Conservation (phyloP, 257 asterid genomes). For the Datura wrightii region DNA sequence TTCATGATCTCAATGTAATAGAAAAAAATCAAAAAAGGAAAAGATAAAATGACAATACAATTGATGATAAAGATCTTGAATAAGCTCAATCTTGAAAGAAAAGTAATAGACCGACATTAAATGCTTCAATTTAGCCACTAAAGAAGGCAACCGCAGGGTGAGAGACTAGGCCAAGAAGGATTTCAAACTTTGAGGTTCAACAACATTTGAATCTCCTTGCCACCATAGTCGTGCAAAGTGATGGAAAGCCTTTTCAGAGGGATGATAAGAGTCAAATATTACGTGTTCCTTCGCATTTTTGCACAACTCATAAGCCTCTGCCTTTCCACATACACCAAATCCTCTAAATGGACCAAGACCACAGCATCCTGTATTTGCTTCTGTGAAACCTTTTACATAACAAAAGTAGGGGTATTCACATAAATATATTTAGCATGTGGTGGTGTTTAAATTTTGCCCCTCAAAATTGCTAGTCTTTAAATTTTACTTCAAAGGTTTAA, state of each 20-base stretch:
- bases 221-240: slow-evolving; percentile 22
- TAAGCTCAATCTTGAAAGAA: background rate
- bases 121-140: background rate
- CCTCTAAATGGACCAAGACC: slow-evolving; percentile 22
- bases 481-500: too few relatives aligned
- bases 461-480: too few relatives aligned
- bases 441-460: too few relatives aligned
- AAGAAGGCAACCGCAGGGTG: background rate
- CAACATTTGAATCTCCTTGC: background rate
- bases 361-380: slow-evolving; percentile 15
- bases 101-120: too few relatives aligned
- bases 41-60: background rate
- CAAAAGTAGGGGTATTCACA: too few relatives aligned
- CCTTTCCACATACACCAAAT: background rate
- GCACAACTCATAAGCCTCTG: slow-evolving; percentile 19
- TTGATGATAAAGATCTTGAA: background rate
- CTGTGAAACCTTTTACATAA: slow-evolving; percentile 2
- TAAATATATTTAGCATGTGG: too few relatives aligned
- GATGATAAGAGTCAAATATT: slow-evolving; percentile 20
- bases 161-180: background rate
- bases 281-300: slow-evolving; percentile 15
- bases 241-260: slow-evolving; percentile 2
- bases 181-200: slow-evolving; percentile 22
- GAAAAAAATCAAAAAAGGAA: background rate
- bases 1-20: background rate